Percentiles rank a stretch among this genome's conserved stretches.
Conservation (phyloP, 1,139 yeast species). For the Sugiyamaella paludigena region DNA sequence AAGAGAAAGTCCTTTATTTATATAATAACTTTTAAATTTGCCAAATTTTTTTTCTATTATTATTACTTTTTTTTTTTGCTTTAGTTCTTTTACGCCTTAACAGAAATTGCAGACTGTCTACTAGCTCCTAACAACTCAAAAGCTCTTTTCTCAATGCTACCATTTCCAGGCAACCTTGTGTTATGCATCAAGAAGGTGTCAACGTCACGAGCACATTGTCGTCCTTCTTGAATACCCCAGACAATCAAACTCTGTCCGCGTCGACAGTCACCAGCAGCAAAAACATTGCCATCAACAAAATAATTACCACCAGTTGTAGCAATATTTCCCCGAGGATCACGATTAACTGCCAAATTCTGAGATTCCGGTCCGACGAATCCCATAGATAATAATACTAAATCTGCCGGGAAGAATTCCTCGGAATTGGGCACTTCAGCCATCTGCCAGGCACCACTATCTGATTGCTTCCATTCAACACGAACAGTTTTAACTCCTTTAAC, state of each 20-base stretch:
- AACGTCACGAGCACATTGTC: conserved; percentile 96
- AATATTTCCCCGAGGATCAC: conserved; percentile 86
- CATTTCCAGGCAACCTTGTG: conserved; percentile 88
- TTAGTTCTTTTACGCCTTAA: conserved; percentile 1
- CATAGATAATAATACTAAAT: conserved; percentile 90
- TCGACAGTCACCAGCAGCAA: conserved; percentile 98
- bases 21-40: neutral
- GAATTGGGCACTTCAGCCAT: conserved; percentile 97
- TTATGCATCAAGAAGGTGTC: conserved; percentile 76
- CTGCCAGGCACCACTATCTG: conserved; percentile 97
- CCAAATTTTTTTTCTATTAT: neutral
- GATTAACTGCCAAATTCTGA: conserved; percentile 65
- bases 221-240: conserved; percentile 99
- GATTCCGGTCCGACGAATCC: conserved; percentile 97
- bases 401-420: conserved; percentile 93
- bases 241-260: conserved; percentile 98
- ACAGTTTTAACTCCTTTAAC: conserved; percentile 91
- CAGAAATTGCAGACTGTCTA: neutral
- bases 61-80: neutral
- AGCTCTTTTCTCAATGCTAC: conserved; percentile 84
- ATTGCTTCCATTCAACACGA: conserved; percentile 96
- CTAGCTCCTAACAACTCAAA: conserved; percentile 42
- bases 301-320: conserved; percentile 59
- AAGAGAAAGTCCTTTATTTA: conserved; percentile 2
- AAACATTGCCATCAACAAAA: conserved; percentile 66